A percentile compares a stretch with the other conserved stretches of the same genome.
Evolutionary conservation across 73 alveolate species (phyloP).

Genomic region (Tetrahymena borealis): DNA sequence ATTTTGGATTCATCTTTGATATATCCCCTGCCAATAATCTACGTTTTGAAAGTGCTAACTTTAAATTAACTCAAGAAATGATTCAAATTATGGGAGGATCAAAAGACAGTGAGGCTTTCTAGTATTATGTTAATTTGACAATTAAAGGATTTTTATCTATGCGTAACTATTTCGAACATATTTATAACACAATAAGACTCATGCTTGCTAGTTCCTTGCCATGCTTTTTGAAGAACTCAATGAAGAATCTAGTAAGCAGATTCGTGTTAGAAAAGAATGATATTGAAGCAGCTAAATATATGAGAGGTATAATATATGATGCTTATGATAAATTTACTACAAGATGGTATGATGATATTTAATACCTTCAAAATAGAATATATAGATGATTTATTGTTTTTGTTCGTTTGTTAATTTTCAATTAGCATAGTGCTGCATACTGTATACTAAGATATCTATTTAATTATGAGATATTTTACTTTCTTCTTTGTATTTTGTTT

Average conservation of each 20-base stretch:
- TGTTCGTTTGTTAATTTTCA: too few species aligned
- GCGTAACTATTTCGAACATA: slow-evolving; percentile 67
- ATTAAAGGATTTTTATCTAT: slow-evolving; percentile 71
- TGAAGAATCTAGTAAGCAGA: slow-evolving; percentile 62
- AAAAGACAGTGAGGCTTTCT: slow-evolving; percentile 66
- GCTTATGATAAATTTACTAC: slow-evolving; percentile 94
- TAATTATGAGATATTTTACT: too few species aligned
- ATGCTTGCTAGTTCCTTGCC: slow-evolving; percentile 67
- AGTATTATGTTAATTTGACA: slow-evolving; percentile 64
- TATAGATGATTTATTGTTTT: slow-evolving; percentile 13
- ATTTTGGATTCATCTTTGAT: slow-evolving; percentile 94
- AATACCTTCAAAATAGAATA: slow-evolving; percentile 67
- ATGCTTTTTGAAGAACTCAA: slow-evolving; percentile 67
- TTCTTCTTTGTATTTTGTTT: too few species aligned
- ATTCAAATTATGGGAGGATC: slow-evolving; percentile 54
- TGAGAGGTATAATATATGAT: slow-evolving; percentile 73
- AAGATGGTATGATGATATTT: slow-evolving; percentile 80
- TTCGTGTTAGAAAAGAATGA: slow-evolving; percentile 76
- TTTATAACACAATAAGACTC: slow-evolving; percentile 59
- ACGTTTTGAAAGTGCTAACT: slow-evolving; percentile 98
- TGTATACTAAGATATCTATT: too few species aligned
- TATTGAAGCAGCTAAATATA: slow-evolving; percentile 85
- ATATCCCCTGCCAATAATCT: slow-evolving; percentile 84
- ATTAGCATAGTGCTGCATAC: too few species aligned
- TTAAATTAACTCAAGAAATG: slow-evolving; percentile 91